Evolutionary conservation across 2,329 filamentous ascomycete species (phyloP).

Genomic region (Penicillium italicum): DNA sequence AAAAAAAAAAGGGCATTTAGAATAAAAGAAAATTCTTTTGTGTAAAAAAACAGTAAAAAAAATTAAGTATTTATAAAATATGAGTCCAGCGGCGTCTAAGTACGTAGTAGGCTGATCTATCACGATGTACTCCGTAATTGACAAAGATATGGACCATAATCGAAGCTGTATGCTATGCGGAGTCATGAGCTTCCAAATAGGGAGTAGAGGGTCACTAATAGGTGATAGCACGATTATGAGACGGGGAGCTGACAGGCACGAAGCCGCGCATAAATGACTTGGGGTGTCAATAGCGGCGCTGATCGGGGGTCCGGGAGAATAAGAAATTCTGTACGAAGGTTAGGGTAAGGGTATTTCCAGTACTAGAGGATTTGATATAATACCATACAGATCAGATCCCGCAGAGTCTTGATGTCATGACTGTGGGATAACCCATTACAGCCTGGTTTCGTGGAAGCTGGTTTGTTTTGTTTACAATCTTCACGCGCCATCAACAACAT

Average conservation of each 20-base stretch:
- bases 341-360: slow-evolving; percentile 20
- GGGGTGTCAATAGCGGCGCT: slow-evolving; percentile 24
- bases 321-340: too few species aligned
- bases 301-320: slow-evolving; percentile 20
- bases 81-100: not conserved
- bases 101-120: not conserved
- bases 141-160: not conserved
- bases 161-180: slow-evolving; percentile 3
- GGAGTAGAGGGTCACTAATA: slow-evolving; percentile 4
- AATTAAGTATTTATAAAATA: too few species aligned
- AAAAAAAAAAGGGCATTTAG: too few species aligned
- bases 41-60: too few species aligned
- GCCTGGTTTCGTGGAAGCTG: slow-evolving; percentile 19
- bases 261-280: slow-evolving; percentile 13
- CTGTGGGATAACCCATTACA: slow-evolving; percentile 27
- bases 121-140: not conserved
- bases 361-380: slow-evolving; percentile 7
- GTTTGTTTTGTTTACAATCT: slow-evolving; percentile 23
- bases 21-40: too few species aligned
- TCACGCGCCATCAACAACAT: slow-evolving; percentile 8
- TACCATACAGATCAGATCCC: slow-evolving; percentile 4
- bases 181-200: not conserved
- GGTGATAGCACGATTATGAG: slow-evolving; percentile 1
- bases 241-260: slow-evolving; percentile 21
- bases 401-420: slow-evolving; percentile 25